These are phyloP conservation scores for Cerioporus squamosus DNA, from an alignment of 1,284 basidiomycete species.

Conservation along the genomic window DNA sequence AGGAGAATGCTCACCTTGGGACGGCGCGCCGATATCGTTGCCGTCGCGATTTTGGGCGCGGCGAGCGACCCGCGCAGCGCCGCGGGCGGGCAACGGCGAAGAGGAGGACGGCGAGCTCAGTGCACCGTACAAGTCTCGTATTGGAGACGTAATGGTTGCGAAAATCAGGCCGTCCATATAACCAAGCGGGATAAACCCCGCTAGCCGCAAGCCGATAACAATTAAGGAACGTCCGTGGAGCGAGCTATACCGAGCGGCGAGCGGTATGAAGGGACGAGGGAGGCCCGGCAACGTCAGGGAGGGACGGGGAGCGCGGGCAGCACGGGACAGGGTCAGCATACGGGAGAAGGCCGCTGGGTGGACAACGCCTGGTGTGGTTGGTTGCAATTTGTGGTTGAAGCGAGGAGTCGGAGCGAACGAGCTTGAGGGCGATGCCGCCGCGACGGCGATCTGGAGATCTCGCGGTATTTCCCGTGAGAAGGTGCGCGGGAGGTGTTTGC, in stretches of 20 bases:
- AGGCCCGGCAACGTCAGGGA: neutral
- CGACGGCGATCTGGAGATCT: conserved; percentile 3
- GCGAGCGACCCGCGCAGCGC: neutral
- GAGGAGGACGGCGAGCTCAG: neutral
- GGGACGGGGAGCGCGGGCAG: neutral
- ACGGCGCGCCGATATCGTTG: neutral
- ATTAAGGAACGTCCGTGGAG: conserved; percentile 15
- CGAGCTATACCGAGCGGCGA: neutral
- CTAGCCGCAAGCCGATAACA: conserved; percentile 3
- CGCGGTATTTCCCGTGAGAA: neutral
- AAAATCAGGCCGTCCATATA: neutral
- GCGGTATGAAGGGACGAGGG: neutral
- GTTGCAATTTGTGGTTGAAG: no score
- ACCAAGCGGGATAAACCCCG: conserved; percentile 5
- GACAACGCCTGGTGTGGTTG: neutral
- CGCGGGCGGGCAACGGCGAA: neutral
- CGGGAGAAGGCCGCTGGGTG: neutral
- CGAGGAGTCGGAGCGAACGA: neutral
- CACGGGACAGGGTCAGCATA: neutral
- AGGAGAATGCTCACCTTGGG: neutral
- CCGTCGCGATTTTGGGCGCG: no score
- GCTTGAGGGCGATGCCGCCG: neutral
- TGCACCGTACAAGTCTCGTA: conserved; percentile 19
- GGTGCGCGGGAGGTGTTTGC: neutral
- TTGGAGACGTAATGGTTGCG: conserved; percentile 22